These are phyloP conservation scores for Penicillium sp. DNA, from an alignment of 2,329 filamentous ascomycete genomes.

Conservation along the genomic window DNA sequence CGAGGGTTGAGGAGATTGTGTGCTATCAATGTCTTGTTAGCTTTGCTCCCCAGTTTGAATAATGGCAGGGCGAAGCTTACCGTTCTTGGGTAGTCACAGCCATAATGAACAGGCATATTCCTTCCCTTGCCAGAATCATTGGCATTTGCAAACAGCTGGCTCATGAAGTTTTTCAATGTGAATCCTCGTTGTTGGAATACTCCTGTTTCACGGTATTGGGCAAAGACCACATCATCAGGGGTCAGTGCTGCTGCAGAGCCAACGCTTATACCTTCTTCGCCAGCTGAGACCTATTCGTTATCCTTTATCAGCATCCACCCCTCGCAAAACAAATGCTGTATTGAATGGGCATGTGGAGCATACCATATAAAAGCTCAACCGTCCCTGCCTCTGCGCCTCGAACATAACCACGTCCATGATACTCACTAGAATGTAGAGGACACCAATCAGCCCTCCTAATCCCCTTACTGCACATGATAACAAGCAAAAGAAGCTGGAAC, in stretches of 20 bases:
- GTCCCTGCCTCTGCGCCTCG: conserved; percentile 93
- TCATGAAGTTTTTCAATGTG: conserved; percentile 88
- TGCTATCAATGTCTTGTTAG: conserved; percentile 65
- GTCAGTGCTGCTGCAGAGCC: conserved; percentile 83
- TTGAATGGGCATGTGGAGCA: background rate
- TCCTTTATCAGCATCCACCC: background rate
- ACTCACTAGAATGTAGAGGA: conserved; percentile 53
- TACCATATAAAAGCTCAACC: conserved; percentile 96
- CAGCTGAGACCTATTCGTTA: conserved; percentile 68
- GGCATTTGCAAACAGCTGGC: conserved; percentile 86
- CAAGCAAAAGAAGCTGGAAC: background rate
- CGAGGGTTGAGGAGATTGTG: conserved; percentile 83
- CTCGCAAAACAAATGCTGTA: background rate
- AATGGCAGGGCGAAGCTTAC: conserved; percentile 54
- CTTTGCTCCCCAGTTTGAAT: background rate
- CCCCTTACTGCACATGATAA: background rate
- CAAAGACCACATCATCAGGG: conserved; percentile 88
- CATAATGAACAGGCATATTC: conserved; percentile 98
- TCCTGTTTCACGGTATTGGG: conserved; percentile 92
- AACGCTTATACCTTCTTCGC: conserved; percentile 92
- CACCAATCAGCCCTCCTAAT: background rate
- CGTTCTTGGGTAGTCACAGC: conserved; percentile 80
- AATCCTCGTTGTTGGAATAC: conserved; percentile 91
- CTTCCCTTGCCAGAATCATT: conserved; percentile 80
- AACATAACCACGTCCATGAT: conserved; percentile 99